Percentiles rank a stretch among this genome's conserved stretches.
Evolutionary conservation across 371 early-diverging fungal genomes (phyloP).

Genomic region (Apophysomyces trapeziformis): DNA sequence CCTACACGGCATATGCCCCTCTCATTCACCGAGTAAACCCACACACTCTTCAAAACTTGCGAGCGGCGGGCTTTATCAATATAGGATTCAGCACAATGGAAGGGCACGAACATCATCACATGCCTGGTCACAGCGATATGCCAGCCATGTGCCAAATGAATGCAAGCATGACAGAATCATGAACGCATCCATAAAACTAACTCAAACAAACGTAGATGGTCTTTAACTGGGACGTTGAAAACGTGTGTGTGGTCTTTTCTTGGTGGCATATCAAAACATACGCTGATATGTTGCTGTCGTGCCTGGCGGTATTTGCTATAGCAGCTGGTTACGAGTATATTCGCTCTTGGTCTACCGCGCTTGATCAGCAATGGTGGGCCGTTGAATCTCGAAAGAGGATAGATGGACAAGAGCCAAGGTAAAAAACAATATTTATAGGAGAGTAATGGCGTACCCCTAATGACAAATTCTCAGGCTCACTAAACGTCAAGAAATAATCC

Average conservation of each 20-base stretch:
- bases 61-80: too few species aligned
- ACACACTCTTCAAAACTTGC: too few species aligned
- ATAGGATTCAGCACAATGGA: too few species aligned
- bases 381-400: conserved; percentile 1
- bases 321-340: conserved; percentile 68
- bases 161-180: conserved; percentile 3
- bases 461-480: conserved; percentile 29
- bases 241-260: conserved; percentile 77
- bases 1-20: too few species aligned
- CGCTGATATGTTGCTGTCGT: conserved; percentile 56
- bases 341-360: conserved; percentile 50
- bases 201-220: conserved; percentile 61
- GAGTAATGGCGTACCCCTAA: neutral
- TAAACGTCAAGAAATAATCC: conserved; percentile 51
- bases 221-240: conserved; percentile 78
- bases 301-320: conserved; percentile 59
- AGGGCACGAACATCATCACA: too few species aligned
- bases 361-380: conserved; percentile 48
- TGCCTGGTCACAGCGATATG: neutral
- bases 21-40: too few species aligned
- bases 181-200: neutral
- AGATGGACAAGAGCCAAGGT: neutral
- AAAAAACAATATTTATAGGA: too few species aligned
- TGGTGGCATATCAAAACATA: conserved; percentile 74
- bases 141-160: conserved; percentile 12